phyloP scores from a whole-genome alignment of 371 early-diverging fungal species.

The Mucor plumbeus region DNA sequence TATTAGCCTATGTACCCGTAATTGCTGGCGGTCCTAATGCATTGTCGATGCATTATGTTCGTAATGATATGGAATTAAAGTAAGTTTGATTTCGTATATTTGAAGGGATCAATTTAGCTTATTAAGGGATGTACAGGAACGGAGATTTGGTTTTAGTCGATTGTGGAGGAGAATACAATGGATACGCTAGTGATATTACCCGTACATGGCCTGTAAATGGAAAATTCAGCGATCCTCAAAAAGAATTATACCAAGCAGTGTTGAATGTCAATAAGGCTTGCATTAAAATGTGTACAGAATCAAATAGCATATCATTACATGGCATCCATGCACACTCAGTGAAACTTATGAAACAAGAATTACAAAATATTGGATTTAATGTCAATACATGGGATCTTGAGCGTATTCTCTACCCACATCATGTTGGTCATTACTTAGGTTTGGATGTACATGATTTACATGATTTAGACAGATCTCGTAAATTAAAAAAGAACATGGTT shows the following conservation, averaged over 20 bases:
- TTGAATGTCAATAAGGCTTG: constrained; percentile 85
- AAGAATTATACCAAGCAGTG: constrained; percentile 85
- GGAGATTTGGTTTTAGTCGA: constrained; percentile 91
- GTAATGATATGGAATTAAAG: constrained; percentile 77
- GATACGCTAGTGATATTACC: constrained; percentile 92
- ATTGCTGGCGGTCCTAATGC: constrained; percentile 94
- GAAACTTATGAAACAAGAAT: constrained; percentile 64
- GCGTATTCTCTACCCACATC: constrained; percentile 88
- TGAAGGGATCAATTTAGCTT: background rate
- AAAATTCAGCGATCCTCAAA: constrained; percentile 81
- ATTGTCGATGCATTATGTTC: constrained; percentile 92
- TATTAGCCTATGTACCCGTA: constrained; percentile 96
- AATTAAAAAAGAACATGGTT: constrained; percentile 83
- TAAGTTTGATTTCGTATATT: constrained; percentile 20
- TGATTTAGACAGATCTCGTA: constrained; percentile 71
- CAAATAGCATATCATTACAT: constrained; percentile 74
- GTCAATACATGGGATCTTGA: constrained; percentile 66
- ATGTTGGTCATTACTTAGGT: constrained; percentile 94
- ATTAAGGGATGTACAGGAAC: constrained; percentile 47
- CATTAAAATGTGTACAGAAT: constrained; percentile 82
- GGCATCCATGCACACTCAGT: constrained; percentile 80
- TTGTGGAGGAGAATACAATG: constrained; percentile 90
- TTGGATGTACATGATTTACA: constrained; percentile 94
- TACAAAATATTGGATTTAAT: constrained; percentile 70
- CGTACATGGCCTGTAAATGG: constrained; percentile 95